These are phyloP conservation scores for Sistotremastrum niveocremeum DNA, from an alignment of 768 basidiomycete genomes.

Conservation along the genomic window DNA sequence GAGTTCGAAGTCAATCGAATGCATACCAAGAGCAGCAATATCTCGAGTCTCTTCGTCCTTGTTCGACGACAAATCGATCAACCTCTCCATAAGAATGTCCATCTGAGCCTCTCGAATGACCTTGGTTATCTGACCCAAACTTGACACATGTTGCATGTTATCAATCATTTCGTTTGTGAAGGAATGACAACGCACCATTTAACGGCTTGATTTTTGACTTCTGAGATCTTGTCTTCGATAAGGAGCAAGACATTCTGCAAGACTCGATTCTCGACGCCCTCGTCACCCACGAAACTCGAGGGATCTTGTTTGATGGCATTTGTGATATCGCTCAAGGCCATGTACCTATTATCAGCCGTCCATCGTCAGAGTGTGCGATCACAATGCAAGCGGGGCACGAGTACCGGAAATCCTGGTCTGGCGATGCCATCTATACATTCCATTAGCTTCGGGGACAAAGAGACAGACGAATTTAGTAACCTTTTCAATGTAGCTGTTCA, in stretches of 20 bases:
- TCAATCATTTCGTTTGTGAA: background rate
- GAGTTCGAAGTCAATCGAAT: background rate
- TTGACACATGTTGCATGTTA: slow-evolving; percentile 16
- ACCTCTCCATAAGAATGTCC: slow-evolving; percentile 77
- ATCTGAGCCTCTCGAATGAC: slow-evolving; percentile 73
- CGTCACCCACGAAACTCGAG: slow-evolving; percentile 68
- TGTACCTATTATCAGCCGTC: slow-evolving; percentile 46
- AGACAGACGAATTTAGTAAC: no score
- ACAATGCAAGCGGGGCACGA: slow-evolving; percentile 4
- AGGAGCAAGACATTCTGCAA: slow-evolving; percentile 73
- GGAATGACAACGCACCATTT: slow-evolving; percentile 57
- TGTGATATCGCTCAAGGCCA: slow-evolving; percentile 93
- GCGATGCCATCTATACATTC: slow-evolving; percentile 63
- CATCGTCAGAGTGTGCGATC: slow-evolving; percentile 7
- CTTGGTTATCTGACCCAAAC: slow-evolving; percentile 83
- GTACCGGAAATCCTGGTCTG: slow-evolving; percentile 83
- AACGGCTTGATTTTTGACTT: slow-evolving; percentile 96
- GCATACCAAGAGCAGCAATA: slow-evolving; percentile 80
- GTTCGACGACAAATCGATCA: slow-evolving; percentile 74
- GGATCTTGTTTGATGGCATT: slow-evolving; percentile 75
- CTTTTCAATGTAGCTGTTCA: no score
- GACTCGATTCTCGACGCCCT: slow-evolving; percentile 71
- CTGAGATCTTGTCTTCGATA: slow-evolving; percentile 90
- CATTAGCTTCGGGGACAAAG: no score
- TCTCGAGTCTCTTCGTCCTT: slow-evolving; percentile 90